Evolutionary conservation across 495 filamentous ascomycete genomes (phyloP), one percentile per base, ranked within the genome.

Genomic region (Penicillium canescens): DNA sequence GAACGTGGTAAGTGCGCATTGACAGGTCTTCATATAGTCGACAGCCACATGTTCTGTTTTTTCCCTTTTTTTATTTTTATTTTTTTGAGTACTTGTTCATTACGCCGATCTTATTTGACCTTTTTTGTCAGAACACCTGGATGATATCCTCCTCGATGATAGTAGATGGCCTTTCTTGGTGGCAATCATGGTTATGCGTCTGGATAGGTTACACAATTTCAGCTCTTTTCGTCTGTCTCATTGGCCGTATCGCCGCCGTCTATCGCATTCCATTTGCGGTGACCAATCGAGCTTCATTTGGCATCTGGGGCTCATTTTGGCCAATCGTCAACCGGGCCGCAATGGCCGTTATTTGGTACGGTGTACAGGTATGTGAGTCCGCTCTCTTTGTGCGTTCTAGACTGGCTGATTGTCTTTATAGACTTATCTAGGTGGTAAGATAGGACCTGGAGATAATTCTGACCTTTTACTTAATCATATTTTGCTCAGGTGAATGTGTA

Each of bases 201-300:
- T 90, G 87, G 87, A 74, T 89, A 23, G 91, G 91, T 26, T 93
- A 94, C 63, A 75, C 82, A 28, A 84, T 94, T 53, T 80, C 89
- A 1, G 89, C 79, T 24, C 74, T 69, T 58, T 92, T 93, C 69
- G 81, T 94, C 51, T 85, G 79, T 62, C 35, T 83, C 60, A 92
- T 89, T 12, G 90, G 89, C 58, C 85, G 89, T 33, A 92, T 94
- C 56, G 89, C 88, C 39, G 86, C 90, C 12, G 85, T 82, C 16
- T 95, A 95, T 70, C 86, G 91, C 69, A 88, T 94, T 46, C 86
- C 87, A 3, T 94, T 92, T 66, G 89, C 91, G 2, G 89, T 94
- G 14, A 83, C 87, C 11, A 76, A 76, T 48, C 75, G 91, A 47
- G 78, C 86, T 3, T 85, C 84, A 0, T 94, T 92, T 61, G 91